Base-by-base conservation (phyloP, 768 basidiomycete species). In the Hirschioporus abietinus region DNA sequence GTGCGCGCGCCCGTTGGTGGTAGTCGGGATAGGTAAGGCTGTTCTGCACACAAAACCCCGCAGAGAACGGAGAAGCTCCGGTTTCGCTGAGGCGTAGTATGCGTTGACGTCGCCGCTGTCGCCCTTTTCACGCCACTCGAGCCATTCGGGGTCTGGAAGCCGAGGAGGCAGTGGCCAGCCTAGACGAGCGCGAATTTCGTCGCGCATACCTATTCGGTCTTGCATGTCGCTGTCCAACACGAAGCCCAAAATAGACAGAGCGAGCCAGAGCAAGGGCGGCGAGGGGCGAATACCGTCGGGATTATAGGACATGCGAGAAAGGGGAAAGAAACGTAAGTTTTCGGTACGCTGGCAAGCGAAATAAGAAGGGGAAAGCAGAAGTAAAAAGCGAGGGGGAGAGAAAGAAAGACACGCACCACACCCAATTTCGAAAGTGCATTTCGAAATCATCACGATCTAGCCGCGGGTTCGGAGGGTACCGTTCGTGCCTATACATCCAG, bases 151-250 rank as follows among this genome's bases (percentile, higher is more conserved):
- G 18, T 75, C 74, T 30, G 84, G 81, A 59, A 65, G 61, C 17
- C 80, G 80, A 9, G 75, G 69, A 27, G 84, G 83, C 66, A 84
- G 83, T 1, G 71, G 63, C 90, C 90, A 91, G 18, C 72, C 73
- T 30, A 87, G 72, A 64, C 81, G 79, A 3, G 79, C 75, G 60
- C 76, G 75, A 30, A 90, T 76, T 62, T 77, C 76, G 18, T 78
- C 77, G 42, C 87, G 83, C 78, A 91, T 84, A 62, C 82, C 80
- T 59, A 89, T 87, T 15, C 90, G 88, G 70, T 90, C 88, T 58
- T 79, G 79, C 91, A 93, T 92, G 68, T 93, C 91, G 69, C 91
- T 92, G 66, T 24, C 42, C 42, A 52, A 20, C 42, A 3, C 12
- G 30, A 30, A 20, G 35, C 30, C 36, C 57, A 35, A 65, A 24